Evolutionary conservation across 192 early-diverging fungal species (phyloP), one percentile per base, ranked within the genome.

Genomic region (Coemansia sp.): DNA sequence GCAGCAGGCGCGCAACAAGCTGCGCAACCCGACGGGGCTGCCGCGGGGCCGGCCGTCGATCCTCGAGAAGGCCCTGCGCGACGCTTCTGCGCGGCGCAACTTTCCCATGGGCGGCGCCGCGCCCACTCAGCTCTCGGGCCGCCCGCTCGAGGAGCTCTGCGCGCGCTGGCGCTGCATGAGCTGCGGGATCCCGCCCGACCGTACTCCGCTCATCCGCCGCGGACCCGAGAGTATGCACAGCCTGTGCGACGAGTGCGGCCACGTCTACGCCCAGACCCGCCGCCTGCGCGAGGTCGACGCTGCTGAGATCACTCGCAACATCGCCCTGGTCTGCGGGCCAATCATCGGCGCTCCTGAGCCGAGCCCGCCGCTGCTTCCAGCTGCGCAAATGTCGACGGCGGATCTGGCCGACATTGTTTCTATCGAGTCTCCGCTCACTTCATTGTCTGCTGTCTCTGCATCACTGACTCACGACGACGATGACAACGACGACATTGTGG

Each of bases 141-240:
- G 78, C 8, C 71, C 78, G 27, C 74, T 80, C 36, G 82, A 85
- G 67, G 82, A 85, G 71, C 74, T 85, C 10, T 15, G 41, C 3
- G 66, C 77, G 29, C 60, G 70, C 11, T 85, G 82, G 82, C 74
- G 78, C 20, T 85, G 82, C 67, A 80, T 79, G 78, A 60, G 73
- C 73, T 85, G 82, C 24, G 78, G 78, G 5, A 40, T 75, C 51
- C 44, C 78, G 27, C 77, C 82, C 0, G 82, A 80, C 29, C 73
- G 74, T 57, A 85, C 82, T 5, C 68, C 78, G 66, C 72, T 80
- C 5, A 77, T 85, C 33, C 66, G 78, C 11, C 74, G 78, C 47
- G 82, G 82, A 0, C 82, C 82, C 3, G 82, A 85, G 57, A 61
- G 78, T 24, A 85, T 80, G 78, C 82, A 85, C 59, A 80, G 75